Evolutionary conservation across 345 rosid species (phyloP), one percentile per base, ranked within the genome.

Genomic region (Eucalyptus polyanthemos): DNA sequence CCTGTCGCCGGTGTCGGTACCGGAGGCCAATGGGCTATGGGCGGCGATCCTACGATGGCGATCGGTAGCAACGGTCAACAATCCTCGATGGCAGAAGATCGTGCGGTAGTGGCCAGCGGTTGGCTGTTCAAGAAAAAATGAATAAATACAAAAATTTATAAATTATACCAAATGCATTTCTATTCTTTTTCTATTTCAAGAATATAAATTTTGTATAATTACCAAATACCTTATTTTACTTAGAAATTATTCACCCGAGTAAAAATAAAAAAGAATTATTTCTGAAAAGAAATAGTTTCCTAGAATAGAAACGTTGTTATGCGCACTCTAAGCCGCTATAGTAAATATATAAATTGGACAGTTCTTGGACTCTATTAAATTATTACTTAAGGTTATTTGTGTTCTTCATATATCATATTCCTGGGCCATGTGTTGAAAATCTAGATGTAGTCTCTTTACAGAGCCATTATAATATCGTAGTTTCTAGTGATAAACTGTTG

Each of bases 51-150:
- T 49, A 49, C 2, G 6, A 3, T 1, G 11, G 47, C 11, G 11
- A 45, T 49, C 7, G 7, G 7, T 5, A 2, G 19, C 53, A 50
- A 50, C 1, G 19, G 7, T 50, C 3, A 0, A 1, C 7, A 15
- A 0, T 50, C 53, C 19, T n/a, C n/a, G n/a, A n/a, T n/a, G n/a
- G n/a, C n/a, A n/a, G n/a, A n/a, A n/a, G n/a, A n/a, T n/a, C n/a
- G n/a, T n/a, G 53, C 1, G 3, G 0, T 0, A 1, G 19, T 0
- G 1, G 53, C 53, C 3, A 50, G 0, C 3, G 3, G 7, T 50
- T 1, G 7, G 3, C 7, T 5, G 7, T 50, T 0, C 7, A 50
- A 50, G 17, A 50, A 50, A 50, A 50, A 50, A 50, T 0, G 8
- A 50, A 50, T 50, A 50, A 50, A 50, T 50, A 50, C 53, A 50